These are phyloP conservation scores for Funneliformis caledonium DNA, from an alignment of 371 early-diverging fungal species.

Conservation along the genomic window DNA sequence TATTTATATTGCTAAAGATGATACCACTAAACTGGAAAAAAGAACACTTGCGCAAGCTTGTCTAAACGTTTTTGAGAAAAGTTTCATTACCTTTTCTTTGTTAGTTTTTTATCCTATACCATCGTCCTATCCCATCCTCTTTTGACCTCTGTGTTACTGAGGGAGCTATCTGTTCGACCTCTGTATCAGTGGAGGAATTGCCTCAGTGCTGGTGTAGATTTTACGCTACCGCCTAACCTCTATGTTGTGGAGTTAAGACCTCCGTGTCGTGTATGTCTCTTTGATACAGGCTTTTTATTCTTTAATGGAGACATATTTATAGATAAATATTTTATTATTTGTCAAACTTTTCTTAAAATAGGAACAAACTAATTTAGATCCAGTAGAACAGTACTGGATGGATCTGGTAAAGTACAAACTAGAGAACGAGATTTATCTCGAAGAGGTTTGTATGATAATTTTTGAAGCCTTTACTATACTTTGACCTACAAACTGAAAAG, in stretches of 20 bases:
- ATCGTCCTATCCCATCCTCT: slow-evolving; percentile 12
- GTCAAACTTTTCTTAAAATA: not conserved
- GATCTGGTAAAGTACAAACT: slow-evolving; percentile 6
- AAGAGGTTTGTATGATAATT: slow-evolving; percentile 28
- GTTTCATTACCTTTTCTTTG: too few relatives aligned
- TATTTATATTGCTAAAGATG: slow-evolving; percentile 15
- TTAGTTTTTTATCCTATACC: not conserved
- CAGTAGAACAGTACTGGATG: slow-evolving; percentile 24
- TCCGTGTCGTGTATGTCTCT: slow-evolving; percentile 21
- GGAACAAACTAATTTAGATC: slow-evolving; percentile 8
- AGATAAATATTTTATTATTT: too few relatives aligned
- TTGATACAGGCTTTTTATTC: not conserved
- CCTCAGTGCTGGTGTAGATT: slow-evolving; percentile 33
- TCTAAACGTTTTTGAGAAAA: not conserved
- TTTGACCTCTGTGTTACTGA: not conserved
- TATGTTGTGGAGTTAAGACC: slow-evolving; percentile 20
- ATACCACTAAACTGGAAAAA: not conserved
- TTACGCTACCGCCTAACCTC: slow-evolving; percentile 28
- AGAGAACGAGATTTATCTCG: slow-evolving; percentile 15
- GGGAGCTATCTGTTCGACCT: slow-evolving; percentile 18
- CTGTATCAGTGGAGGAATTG: slow-evolving; percentile 19
- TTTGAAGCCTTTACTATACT: slow-evolving; percentile 13
- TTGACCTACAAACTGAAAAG: slow-evolving; percentile 24
- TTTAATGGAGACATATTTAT: not conserved
- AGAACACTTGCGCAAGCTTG: slow-evolving; percentile 6